Conservation (phyloP, 2,329 filamentous ascomycete species). For the Xylaria sp. region DNA sequence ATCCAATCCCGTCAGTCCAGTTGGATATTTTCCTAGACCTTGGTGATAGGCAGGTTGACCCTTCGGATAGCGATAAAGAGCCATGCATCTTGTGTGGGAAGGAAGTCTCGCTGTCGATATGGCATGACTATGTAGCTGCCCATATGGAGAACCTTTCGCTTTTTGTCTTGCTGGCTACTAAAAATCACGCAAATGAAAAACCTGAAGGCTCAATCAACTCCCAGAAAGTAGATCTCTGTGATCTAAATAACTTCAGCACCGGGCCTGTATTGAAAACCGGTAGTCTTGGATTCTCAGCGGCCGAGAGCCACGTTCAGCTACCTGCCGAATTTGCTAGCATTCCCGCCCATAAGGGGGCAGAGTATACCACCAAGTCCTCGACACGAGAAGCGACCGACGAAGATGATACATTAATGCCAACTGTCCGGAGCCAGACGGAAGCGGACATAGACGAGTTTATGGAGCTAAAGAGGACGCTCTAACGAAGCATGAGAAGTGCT, state of each 20-base stretch:
- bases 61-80: not conserved
- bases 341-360: no score
- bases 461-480: no score
- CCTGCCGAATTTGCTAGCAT: not conserved
- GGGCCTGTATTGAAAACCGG: not conserved
- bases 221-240: not conserved
- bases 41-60: not conserved
- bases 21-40: not conserved
- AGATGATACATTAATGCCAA: no score
- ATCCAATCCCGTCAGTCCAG: not conserved
- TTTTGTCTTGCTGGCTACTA: not conserved
- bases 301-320: not conserved
- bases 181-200: not conserved
- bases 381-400: no score
- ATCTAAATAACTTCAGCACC: not conserved
- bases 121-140: not conserved
- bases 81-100: not conserved
- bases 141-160: conserved; percentile 10
- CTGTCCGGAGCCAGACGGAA: no score
- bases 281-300: not conserved
- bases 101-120: not conserved
- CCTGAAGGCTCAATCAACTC: not conserved
- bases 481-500: no score
- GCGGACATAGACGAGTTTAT: no score
- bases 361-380: no score